Percentiles rank a stretch among this genome's conserved stretches.
These are phyloP conservation scores for Pyronema domesticum DNA, from an alignment of 495 filamentous ascomycete genomes.

Conservation along the genomic window DNA sequence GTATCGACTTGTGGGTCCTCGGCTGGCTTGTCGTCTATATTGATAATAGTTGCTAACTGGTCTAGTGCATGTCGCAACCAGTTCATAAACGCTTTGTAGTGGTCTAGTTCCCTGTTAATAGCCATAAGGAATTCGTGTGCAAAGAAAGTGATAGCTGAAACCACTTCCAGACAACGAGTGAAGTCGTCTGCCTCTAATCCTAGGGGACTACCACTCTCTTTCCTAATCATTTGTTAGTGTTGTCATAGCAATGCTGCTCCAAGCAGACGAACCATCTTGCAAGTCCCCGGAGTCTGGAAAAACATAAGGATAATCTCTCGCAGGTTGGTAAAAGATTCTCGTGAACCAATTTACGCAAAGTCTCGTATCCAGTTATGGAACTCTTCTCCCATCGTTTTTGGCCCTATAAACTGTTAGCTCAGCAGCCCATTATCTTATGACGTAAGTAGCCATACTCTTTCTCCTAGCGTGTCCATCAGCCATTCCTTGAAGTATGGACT, in stretches of 20 bases:
- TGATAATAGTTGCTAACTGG: constrained; percentile 23
- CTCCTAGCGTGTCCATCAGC: constrained; percentile 68
- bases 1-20: constrained; percentile 23
- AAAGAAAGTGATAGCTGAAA: constrained; percentile 56
- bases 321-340: constrained; percentile 76
- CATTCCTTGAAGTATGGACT: constrained; percentile 65
- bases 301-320: constrained; percentile 63
- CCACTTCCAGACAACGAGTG: constrained; percentile 39
- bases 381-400: constrained; percentile 93
- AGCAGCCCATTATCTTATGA: constrained; percentile 7
- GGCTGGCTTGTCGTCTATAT: constrained; percentile 23
- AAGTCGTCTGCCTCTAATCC: constrained; percentile 25
- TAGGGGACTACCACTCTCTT: constrained; percentile 24
- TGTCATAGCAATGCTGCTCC: constrained; percentile 26
- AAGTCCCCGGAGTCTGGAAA: constrained; percentile 68
- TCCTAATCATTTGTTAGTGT: constrained; percentile 31
- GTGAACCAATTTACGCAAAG: constrained; percentile 58
- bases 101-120: constrained; percentile 56
- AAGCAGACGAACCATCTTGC: constrained; percentile 55
- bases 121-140: constrained; percentile 52
- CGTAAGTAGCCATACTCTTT: constrained; percentile 42
- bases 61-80: constrained; percentile 84
- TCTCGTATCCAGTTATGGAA: constrained; percentile 55
- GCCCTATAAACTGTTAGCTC: constrained; percentile 37
- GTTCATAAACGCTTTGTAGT: constrained; percentile 60